A percentile compares a stretch with the other conserved stretches of the same genome.
Conservation (phyloP, 164 flowering plant species). For the Magnolia officinalis region DNA sequence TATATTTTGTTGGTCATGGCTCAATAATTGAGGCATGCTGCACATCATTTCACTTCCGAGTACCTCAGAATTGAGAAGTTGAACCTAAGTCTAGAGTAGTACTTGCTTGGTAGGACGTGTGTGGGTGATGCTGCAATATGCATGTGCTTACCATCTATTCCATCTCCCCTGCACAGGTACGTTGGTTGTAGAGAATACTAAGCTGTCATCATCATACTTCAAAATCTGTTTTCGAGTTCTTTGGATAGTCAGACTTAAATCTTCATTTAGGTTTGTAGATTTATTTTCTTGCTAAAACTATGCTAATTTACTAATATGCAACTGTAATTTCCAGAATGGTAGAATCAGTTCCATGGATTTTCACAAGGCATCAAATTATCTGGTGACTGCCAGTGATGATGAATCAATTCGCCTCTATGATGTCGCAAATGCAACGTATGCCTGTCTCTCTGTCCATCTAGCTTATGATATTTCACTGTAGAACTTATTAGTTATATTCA, state of each 20-base stretch:
- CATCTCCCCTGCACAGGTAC: background rate
- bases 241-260: background rate
- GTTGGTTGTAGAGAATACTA: background rate
- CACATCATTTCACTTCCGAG: too few species aligned
- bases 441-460: slow-evolving; percentile 10
- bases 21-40: too few species aligned
- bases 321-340: slow-evolving; percentile 52
- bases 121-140: background rate
- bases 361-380: slow-evolving; percentile 69
- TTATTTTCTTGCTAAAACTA: background rate
- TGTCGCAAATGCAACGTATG: slow-evolving; percentile 75
- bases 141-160: background rate
- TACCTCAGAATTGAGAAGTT: too few species aligned
- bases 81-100: background rate
- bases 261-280: background rate
- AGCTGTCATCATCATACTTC: background rate
- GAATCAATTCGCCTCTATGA: slow-evolving; percentile 97
- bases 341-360: slow-evolving; percentile 96
- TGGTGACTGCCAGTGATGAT: slow-evolving; percentile 98
- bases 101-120: background rate
- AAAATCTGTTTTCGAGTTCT: background rate
- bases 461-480: background rate
- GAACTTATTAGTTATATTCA: background rate
- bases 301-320: background rate
- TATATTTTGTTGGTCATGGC: too few species aligned